Evolutionary conservation across 176 grass and related monocot species (phyloP).

Genomic region (Thinopyrum elongatum): DNA sequence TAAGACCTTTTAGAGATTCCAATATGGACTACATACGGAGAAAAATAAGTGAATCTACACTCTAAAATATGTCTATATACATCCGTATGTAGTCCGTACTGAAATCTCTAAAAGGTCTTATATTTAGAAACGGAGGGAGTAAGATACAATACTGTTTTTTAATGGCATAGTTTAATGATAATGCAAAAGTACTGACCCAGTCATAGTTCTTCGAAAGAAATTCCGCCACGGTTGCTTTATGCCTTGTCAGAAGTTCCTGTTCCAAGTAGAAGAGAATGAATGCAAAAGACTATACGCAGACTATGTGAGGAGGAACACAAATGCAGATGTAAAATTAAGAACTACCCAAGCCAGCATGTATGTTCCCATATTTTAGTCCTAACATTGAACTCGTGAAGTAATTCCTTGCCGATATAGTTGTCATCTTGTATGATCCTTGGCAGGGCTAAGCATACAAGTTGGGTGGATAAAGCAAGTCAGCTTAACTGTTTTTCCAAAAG

Average conservation of each 20-base stretch:
- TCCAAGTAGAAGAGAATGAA: slow-evolving; percentile 32
- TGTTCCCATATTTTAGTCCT: background rate
- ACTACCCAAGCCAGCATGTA: slow-evolving; percentile 6
- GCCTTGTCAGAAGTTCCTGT: slow-evolving; percentile 97
- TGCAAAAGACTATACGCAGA: background rate
- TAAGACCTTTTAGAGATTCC: too few species aligned
- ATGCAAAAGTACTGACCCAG: slow-evolving; percentile 62
- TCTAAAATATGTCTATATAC: too few species aligned
- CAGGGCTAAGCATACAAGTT: background rate
- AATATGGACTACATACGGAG: too few species aligned
- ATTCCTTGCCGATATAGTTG: background rate
- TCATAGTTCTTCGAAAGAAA: slow-evolving; percentile 96
- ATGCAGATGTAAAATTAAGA: slow-evolving; percentile 5
- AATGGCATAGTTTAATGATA: slow-evolving; percentile 17
- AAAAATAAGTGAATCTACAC: too few species aligned
- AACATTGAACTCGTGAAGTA: background rate
- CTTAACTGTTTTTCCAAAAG: background rate
- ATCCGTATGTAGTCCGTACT: too few species aligned
- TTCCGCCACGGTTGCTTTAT: slow-evolving; percentile 98
- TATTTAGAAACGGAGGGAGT: background rate
- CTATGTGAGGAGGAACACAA: slow-evolving; percentile 5
- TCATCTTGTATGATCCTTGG: background rate
- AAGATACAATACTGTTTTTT: background rate
- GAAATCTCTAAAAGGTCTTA: too few species aligned
- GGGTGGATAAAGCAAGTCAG: slow-evolving; percentile 1